Percentiles rank a stretch among this genome's conserved stretches.
Evolutionary conservation across 352 stramenopile species (phyloP).

Genomic region (Globisporangium nunn): DNA sequence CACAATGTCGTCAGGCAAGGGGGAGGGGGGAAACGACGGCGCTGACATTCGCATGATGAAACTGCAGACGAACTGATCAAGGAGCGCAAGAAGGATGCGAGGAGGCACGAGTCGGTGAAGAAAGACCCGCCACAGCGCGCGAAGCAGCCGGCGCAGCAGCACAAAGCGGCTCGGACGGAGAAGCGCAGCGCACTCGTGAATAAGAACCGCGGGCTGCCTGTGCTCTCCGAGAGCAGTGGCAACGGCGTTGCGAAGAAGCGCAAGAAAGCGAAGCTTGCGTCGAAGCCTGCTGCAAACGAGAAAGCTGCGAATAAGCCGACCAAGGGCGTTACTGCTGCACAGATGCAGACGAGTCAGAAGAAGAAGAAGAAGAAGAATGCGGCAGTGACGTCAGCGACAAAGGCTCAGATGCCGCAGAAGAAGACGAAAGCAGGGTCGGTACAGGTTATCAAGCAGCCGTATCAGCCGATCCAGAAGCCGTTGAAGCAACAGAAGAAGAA

Average conservation of each 20-base stretch:
- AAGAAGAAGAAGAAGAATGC: background rate
- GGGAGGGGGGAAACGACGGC: too few relatives aligned
- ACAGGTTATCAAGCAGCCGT: background rate
- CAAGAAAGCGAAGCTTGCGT: conserved; percentile 12
- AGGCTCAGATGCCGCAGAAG: background rate
- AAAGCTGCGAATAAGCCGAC: background rate
- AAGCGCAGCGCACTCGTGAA: conserved; percentile 34
- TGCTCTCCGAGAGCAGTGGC: conserved; percentile 5
- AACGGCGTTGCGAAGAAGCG: conserved; percentile 9
- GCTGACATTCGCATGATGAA: too few relatives aligned
- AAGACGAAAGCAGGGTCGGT: conserved; percentile 13
- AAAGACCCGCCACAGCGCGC: conserved; percentile 15
- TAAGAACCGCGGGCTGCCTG: conserved; percentile 37
- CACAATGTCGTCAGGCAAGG: background rate
- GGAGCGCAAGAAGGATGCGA: conserved; percentile 51
- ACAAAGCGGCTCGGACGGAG: conserved; percentile 8
- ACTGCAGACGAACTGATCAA: conserved; percentile 59
- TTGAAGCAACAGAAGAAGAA: conserved; percentile 8
- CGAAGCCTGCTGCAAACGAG: conserved; percentile 1
- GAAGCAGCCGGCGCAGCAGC: conserved; percentile 15
- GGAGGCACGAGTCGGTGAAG: conserved; percentile 12
- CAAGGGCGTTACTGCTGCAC: background rate
- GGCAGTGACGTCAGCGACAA: too few relatives aligned
- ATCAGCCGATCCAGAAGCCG: conserved; percentile 13
- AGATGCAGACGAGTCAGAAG: background rate